A percentile compares a stretch with the other conserved stretches of the same genome.
Conservation (phyloP, 106 monocot genomes). For the Dendrobium catenatum region DNA sequence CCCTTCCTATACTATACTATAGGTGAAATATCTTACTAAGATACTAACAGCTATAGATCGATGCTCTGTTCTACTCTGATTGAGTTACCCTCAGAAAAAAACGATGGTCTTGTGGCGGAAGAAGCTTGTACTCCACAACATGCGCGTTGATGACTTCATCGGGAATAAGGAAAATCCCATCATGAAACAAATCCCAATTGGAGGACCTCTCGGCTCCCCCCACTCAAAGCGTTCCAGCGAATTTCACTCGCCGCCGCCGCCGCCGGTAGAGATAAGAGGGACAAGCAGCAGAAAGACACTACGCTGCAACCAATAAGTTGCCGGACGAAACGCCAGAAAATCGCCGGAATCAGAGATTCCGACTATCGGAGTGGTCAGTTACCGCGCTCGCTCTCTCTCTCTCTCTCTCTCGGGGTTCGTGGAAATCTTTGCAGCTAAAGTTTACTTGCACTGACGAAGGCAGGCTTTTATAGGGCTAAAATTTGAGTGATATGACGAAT, state of each 20-base stretch:
- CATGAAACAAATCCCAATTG: constrained; percentile 17
- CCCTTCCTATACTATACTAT: neutral
- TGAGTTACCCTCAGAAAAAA: constrained; percentile 12
- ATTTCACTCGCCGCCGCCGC: neutral
- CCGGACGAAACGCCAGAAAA: neutral
- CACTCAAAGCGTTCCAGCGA: neutral
- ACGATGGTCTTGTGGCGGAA: constrained; percentile 80
- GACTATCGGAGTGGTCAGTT: neutral
- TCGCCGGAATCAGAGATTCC: neutral
- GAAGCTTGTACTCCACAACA: constrained; percentile 89
- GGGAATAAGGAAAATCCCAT: constrained; percentile 91
- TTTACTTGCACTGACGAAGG: neutral
- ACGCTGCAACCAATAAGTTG: neutral
- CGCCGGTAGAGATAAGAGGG: neutral
- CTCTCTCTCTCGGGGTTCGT: neutral
- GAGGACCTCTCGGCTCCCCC: neutral
- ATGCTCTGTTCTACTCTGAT: neutral
- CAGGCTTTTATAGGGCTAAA: neutral
- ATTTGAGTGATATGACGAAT: neutral
- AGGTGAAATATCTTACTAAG: neutral
- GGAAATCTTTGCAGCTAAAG: constrained; percentile 1
- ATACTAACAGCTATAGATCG: neutral
- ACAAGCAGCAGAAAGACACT: neutral
- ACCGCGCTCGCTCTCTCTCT: neutral
- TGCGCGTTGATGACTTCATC: constrained; percentile 67